Evolutionary conservation across 2,329 filamentous ascomycete species (phyloP).

Genomic region (Cercospora sesami): DNA sequence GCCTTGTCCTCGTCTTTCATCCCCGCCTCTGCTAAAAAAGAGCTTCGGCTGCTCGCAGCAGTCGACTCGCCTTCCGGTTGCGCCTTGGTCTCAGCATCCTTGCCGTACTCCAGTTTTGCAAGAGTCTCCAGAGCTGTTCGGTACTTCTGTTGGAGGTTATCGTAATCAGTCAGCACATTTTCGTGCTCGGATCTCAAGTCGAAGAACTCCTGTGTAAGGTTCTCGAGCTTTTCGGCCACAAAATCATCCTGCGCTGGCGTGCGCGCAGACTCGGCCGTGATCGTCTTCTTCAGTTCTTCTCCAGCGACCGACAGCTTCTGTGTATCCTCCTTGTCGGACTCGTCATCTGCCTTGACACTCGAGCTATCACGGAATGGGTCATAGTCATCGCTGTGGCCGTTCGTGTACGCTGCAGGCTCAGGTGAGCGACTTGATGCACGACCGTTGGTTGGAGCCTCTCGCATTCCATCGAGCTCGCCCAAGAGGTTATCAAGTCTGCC

Average conservation of each 20-base stretch:
- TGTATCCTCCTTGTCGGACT: slow-evolving; percentile 24
- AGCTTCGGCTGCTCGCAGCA: slow-evolving; percentile 64
- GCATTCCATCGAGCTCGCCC: slow-evolving; percentile 71
- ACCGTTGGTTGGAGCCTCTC: slow-evolving; percentile 23
- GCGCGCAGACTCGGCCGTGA: slow-evolving; percentile 48
- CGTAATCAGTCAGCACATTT: slow-evolving; percentile 72
- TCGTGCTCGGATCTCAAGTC: slow-evolving; percentile 91
- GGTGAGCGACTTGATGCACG: slow-evolving; percentile 18
- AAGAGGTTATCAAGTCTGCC: slow-evolving; percentile 92
- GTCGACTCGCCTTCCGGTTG: slow-evolving; percentile 62
- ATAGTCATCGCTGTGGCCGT: slow-evolving; percentile 30
- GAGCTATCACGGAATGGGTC: slow-evolving; percentile 30
- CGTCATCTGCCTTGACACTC: slow-evolving; percentile 19
- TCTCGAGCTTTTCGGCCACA: slow-evolving; percentile 89
- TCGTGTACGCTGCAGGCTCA: slow-evolving; percentile 17
- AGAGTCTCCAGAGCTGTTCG: slow-evolving; percentile 81
- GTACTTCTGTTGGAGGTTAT: slow-evolving; percentile 82
- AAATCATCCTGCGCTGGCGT: slow-evolving; percentile 80
- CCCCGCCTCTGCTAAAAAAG: slow-evolving; percentile 80
- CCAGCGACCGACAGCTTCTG: slow-evolving; percentile 15
- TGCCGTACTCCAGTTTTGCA: slow-evolving; percentile 74
- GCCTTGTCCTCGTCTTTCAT: slow-evolving; percentile 68
- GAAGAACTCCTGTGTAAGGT: slow-evolving; percentile 85
- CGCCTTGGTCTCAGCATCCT: slow-evolving; percentile 20
- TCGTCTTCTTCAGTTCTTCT: slow-evolving; percentile 15